Percentiles rank a stretch among this genome's conserved stretches.
Evolutionary conservation across 1,139 yeast genomes (phyloP).

Genomic region (Casaregolazyma suthepensis): DNA sequence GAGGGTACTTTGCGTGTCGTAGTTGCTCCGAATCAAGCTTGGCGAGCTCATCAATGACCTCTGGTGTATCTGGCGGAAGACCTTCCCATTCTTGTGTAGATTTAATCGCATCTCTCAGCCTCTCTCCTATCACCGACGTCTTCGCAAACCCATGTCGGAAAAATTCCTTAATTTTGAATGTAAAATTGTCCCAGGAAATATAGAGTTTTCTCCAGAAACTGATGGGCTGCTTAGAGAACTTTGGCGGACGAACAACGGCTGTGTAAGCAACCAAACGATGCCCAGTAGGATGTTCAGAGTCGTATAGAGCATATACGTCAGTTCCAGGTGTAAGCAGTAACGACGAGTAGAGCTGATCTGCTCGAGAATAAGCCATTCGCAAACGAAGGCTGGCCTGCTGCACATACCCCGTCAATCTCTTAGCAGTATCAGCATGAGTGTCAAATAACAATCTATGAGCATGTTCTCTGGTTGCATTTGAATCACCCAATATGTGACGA

Average conservation of each 20-base stretch:
- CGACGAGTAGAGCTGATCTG: not conserved
- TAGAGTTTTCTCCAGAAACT: constrained; percentile 3
- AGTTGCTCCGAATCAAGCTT: not conserved
- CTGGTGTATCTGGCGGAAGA: constrained; percentile 1
- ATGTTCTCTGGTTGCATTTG: not conserved
- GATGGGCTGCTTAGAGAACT: not conserved
- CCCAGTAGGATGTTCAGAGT: constrained; percentile 1
- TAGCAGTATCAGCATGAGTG: not conserved
- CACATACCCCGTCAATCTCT: not conserved
- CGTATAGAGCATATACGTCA: constrained; percentile 1
- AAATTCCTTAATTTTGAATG: not conserved
- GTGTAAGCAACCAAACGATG: not conserved
- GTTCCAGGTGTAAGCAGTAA: not conserved
- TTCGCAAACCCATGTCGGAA: not conserved
- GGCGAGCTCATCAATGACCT: constrained; percentile 1
- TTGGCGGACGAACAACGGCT: not conserved
- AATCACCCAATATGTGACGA: not conserved
- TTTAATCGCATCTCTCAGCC: not conserved
- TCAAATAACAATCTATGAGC: not conserved
- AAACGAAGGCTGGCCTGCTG: not conserved
- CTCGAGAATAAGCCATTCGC: constrained; percentile 1
- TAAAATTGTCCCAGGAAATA: not conserved
- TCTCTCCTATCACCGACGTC: not conserved
- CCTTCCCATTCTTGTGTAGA: not conserved
- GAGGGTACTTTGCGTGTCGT: not conserved